Base-by-base conservation (phyloP, 345 rosid genomes). In the Ceriops zippeliana region DNA sequence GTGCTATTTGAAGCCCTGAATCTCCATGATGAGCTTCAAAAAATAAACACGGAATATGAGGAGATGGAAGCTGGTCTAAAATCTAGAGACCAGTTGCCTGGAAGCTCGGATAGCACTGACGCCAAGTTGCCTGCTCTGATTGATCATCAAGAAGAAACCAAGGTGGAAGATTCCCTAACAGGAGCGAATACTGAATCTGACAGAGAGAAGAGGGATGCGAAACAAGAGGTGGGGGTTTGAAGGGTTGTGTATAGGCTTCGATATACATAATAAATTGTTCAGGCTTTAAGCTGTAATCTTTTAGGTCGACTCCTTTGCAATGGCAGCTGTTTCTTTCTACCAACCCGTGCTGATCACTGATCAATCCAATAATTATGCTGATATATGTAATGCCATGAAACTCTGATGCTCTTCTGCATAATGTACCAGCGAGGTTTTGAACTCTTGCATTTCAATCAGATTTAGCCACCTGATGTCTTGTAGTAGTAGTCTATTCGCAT, bases 1-100 rank as follows among this genome's bases (percentile, higher is more conserved):
- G 74, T 86, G 74, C 91, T 91, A 30, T 89, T 91, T 22, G 97
- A 91, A 69, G 96, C 96, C 63, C 82, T 91, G 64, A 84, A 81
- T 80, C 75, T 91, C 75, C 75, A 91, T 10, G 97, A 89, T 51
- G 93, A 87, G 74, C 85, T 91, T 61, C 84, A 85, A 63, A 85
- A 75, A 3, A 83, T 86, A 79, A 73, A 87, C 73, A 79, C 85
- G 58, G 78, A 57, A 54, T 84, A 73, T 17, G 74, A 86, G 52
- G 75, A 78, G 61, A 75, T 80, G 16, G 82, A 81, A 80, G 69
- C 79, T 21, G 78, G 65, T 65, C 65, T 58, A 31, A 66, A 34
- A 31, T 67, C 77, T 30, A 60, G 31, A n/a, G 75, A 62, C 27
- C 75, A 73, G 46, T 42, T 21, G 16, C 65, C 76, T 10, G 69